These are phyloP conservation scores for Allium cepa DNA, from an alignment of 106 monocot species.

Conservation along the genomic window DNA sequence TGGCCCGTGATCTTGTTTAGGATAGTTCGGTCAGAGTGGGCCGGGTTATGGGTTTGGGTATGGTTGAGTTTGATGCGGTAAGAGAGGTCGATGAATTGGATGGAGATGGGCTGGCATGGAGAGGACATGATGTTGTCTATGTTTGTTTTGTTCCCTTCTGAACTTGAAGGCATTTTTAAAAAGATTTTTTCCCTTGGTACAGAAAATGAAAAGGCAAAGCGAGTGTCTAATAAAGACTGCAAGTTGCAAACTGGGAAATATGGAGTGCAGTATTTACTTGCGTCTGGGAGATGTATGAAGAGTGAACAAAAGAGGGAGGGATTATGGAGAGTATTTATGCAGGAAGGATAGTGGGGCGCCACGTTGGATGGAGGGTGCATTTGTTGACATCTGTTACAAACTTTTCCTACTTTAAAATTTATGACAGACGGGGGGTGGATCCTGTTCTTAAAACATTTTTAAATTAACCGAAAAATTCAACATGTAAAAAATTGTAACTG, in stretches of 20 bases:
- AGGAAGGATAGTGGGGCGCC: neutral
- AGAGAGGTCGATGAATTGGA: slow-evolving; percentile 39
- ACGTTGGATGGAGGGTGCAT: neutral
- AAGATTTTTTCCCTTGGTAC: neutral
- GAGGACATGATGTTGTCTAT: neutral
- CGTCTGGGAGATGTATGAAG: neutral
- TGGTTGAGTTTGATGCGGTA: slow-evolving; percentile 30
- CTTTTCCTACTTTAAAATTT: too few relatives aligned
- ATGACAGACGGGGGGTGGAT: too few relatives aligned
- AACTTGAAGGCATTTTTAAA: neutral
- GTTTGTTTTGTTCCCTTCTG: neutral
- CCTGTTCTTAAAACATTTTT: too few relatives aligned
- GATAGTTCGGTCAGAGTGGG: slow-evolving; percentile 32
- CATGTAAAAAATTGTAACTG: too few relatives aligned
- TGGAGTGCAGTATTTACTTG: neutral
- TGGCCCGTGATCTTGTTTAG: slow-evolving; percentile 48
- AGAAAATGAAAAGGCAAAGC: neutral
- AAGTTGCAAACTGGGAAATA: neutral
- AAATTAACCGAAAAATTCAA: too few relatives aligned
- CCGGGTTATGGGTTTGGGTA: neutral
- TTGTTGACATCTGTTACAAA: too few relatives aligned
- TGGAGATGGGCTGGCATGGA: slow-evolving; percentile 3
- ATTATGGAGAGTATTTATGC: neutral
- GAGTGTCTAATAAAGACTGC: neutral
- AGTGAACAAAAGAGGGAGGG: slow-evolving; percentile 6